Conservation (phyloP, 164 flowering plant species). For the Berberis vulgaris region DNA sequence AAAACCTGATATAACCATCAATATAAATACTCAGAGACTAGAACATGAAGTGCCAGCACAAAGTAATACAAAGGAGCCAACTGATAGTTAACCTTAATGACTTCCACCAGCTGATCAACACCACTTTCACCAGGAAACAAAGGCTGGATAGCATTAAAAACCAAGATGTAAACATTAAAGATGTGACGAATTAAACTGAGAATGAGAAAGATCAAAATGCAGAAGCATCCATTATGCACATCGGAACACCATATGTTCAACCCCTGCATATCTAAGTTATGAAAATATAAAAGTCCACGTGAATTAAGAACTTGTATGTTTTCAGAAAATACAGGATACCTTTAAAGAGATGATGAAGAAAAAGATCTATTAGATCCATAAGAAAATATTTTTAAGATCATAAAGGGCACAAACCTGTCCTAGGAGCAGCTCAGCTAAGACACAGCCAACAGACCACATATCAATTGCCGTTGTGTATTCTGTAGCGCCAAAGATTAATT, state of each 20-base stretch:
- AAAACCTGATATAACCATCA: constrained; percentile 36
- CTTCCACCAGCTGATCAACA: constrained; percentile 86
- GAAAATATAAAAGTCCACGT: too few species aligned
- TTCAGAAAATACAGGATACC: too few species aligned
- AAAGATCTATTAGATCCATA: neutral
- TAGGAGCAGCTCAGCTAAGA: constrained; percentile 86
- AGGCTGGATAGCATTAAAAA: constrained; percentile 43
- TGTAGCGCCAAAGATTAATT: constrained; percentile 95
- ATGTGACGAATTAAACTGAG: too few species aligned
- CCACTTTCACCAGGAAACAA: constrained; percentile 89
- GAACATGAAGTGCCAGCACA: neutral
- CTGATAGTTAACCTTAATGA: constrained; percentile 51
- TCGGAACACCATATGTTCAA: too few species aligned
- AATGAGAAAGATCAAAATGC: too few species aligned
- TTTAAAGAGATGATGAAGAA: neutral
- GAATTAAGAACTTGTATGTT: too few species aligned
- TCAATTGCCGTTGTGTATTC: constrained; percentile 93
- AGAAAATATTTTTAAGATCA: neutral
- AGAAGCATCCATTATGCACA: too few species aligned
- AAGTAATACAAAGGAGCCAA: neutral
- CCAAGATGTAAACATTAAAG: constrained; percentile 10
- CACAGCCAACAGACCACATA: constrained; percentile 99
- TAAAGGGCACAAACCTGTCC: constrained; percentile 59
- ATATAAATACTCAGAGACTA: neutral
- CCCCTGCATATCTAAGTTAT: too few species aligned